Base-by-base conservation (phyloP, 768 basidiomycete genomes). In the Kwoniella mangroviensis region DNA sequence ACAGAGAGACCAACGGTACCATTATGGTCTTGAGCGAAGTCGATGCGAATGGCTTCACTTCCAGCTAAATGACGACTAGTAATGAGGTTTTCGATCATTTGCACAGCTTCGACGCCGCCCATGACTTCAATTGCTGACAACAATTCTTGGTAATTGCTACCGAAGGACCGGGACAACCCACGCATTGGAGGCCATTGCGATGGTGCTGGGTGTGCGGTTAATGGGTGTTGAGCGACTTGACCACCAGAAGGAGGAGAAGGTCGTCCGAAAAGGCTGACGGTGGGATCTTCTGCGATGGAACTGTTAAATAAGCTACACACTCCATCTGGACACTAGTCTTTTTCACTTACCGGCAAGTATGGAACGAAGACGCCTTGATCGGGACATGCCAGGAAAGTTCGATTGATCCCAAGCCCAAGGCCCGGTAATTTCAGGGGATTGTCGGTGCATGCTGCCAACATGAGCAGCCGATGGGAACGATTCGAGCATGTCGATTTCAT, bases 31-130 rank as follows among this genome's bases (percentile, higher is more conserved):
- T 73, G 74, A 11, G 91, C 88, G 42, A 93, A 87, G 76, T 93
- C 91, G 43, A 95, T 87, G 51, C 90, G 88, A 76, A 94, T 90
- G 17, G 89, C 88, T 74, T 92, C 91, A 5, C 87, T 84, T 24
- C 84, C 86, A 42, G 85, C 87, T 53, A 86, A 86, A 19, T 86
- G 85, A 28, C 88, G 85, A 59, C 88, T 88, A 59, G 88, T 86
- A 74, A 95, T 88, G 56, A 96, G 87, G 57, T 93, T 91, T 65
- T 94, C 91, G 75, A 97, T 87, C 28, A 94, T 85, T 76, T 94
- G 93, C 19, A 90, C 86, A 9, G 91, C 91, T 26, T 91, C 91
- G 11, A 89, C 89, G 0, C 92, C 92, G 65, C 95, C 88, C 65
- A 93, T 88, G 68, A 90, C 89, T 70, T 93, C 90, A 53, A 97